Evolutionary conservation across 1,284 basidiomycete genomes (phyloP).

Genomic region (Ganoderma lucidum): DNA sequence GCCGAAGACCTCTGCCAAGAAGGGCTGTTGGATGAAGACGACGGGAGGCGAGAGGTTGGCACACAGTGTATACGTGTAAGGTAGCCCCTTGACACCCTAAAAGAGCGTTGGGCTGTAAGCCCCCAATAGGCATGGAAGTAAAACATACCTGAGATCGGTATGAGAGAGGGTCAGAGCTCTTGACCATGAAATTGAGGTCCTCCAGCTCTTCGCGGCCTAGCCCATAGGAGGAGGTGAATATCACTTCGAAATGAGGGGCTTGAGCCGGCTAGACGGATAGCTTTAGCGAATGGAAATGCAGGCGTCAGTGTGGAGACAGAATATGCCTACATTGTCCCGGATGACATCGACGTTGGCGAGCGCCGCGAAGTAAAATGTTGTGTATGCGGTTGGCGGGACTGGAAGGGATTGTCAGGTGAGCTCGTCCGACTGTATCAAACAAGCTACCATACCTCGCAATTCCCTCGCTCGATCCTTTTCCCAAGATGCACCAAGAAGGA

Average conservation of each 20-base stretch:
- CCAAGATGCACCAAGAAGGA: constrained; percentile 80
- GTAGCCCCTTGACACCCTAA: constrained; percentile 41
- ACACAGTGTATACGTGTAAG: constrained; percentile 63
- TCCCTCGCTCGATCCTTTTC: constrained; percentile 80
- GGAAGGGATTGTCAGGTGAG: not conserved
- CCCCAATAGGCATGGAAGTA: not conserved
- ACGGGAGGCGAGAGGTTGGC: constrained; percentile 59
- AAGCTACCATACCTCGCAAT: constrained; percentile 63
- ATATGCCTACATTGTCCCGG: constrained; percentile 45
- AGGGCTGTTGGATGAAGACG: constrained; percentile 65
- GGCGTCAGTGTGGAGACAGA: not conserved
- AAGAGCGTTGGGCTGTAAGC: not conserved
- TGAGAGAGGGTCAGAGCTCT: constrained; percentile 52
- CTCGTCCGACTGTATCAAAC: not conserved
- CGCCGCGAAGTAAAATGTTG: constrained; percentile 81
- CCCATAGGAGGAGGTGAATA: constrained; percentile 82
- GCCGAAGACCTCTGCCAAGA: constrained; percentile 80
- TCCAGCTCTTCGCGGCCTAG: constrained; percentile 71
- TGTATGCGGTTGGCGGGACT: constrained; percentile 80
- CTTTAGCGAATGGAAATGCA: not conserved
- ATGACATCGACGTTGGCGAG: constrained; percentile 53
- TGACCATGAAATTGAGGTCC: constrained; percentile 72
- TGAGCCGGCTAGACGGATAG: constrained; percentile 42
- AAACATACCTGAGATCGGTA: constrained; percentile 27
- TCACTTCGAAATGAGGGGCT: constrained; percentile 71